A percentile compares a stretch with the other conserved stretches of the same genome.
Conservation (phyloP, 345 rosid genomes). For the Isatis tinctoria region DNA sequence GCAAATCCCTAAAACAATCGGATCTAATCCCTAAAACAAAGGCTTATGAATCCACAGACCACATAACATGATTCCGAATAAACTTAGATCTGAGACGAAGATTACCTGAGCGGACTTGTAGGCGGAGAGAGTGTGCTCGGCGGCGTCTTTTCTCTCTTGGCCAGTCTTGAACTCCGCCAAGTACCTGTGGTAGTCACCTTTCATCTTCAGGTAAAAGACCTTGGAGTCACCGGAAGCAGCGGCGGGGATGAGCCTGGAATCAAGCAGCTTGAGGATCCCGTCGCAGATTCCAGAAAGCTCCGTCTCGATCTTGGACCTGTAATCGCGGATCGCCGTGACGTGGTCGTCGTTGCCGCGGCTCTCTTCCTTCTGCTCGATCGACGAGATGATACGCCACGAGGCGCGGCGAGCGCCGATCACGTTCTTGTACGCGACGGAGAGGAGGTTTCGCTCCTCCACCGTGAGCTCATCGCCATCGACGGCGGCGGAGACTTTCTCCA, state of each 20-base stretch:
- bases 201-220: constrained; percentile 94
- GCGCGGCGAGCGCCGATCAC: constrained; percentile 97
- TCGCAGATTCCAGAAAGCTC: constrained; percentile 85
- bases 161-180: constrained; percentile 90
- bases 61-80: too few relatives aligned
- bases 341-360: constrained; percentile 94
- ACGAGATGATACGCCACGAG: constrained; percentile 92
- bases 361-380: constrained; percentile 98
- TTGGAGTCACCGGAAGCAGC: constrained; percentile 76
- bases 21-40: background rate
- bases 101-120: constrained; percentile 90
- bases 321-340: constrained; percentile 72
- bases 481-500: constrained; percentile 80
- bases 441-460: constrained; percentile 90
- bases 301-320: constrained; percentile 78
- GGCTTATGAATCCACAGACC: background rate
- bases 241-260: constrained; percentile 64
- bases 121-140: constrained; percentile 85
- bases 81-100: constrained; percentile 15
- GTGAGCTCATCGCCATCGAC: constrained; percentile 67
- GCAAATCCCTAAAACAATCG: background rate
- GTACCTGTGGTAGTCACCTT: constrained; percentile 92
- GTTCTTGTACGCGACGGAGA: constrained; percentile 94
- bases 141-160: constrained; percentile 88
- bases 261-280: constrained; percentile 85